These are phyloP conservation scores for Aspergillus eucalypticola DNA, from an alignment of 2,329 filamentous ascomycete genomes.

Conservation along the genomic window DNA sequence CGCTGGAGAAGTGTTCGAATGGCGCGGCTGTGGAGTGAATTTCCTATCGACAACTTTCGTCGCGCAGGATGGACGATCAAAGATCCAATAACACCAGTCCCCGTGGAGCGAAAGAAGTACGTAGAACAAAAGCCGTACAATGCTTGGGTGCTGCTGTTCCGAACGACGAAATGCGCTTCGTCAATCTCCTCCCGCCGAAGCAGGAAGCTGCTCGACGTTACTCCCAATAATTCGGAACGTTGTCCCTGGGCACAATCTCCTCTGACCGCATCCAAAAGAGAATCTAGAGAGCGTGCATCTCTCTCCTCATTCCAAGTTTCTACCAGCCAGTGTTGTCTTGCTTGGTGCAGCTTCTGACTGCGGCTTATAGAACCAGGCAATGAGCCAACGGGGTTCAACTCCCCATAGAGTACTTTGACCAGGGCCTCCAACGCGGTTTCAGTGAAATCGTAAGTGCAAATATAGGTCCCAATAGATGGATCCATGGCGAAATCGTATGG, in stretches of 20 bases:
- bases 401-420: slow-evolving; percentile 80
- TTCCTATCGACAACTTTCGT: slow-evolving; percentile 84
- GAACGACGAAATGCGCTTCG: slow-evolving; percentile 86
- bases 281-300: slow-evolving; percentile 71
- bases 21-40: slow-evolving; percentile 83
- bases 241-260: slow-evolving; percentile 63
- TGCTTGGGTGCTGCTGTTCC: slow-evolving; percentile 88
- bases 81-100: slow-evolving; percentile 74
- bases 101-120: slow-evolving; percentile 71
- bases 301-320: slow-evolving; percentile 81
- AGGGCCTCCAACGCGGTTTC: slow-evolving; percentile 85
- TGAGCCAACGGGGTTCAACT: slow-evolving; percentile 59
- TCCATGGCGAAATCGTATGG: slow-evolving; percentile 97
- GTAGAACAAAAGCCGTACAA: slow-evolving; percentile 91
- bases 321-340: slow-evolving; percentile 92
- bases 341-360: slow-evolving; percentile 82
- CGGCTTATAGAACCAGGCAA: slow-evolving; percentile 75
- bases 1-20: slow-evolving; percentile 72
- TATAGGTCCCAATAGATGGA: slow-evolving; percentile 82
- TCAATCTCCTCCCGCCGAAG: slow-evolving; percentile 69
- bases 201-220: slow-evolving; percentile 74
- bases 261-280: slow-evolving; percentile 70
- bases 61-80: slow-evolving; percentile 88
- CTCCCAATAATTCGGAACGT: slow-evolving; percentile 67
- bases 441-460: slow-evolving; percentile 96